Percentiles rank a stretch among this genome's conserved stretches.
Evolutionary conservation across 176 grass and related monocot genomes (phyloP).

Genomic region (Eremochloa ophiuroides): DNA sequence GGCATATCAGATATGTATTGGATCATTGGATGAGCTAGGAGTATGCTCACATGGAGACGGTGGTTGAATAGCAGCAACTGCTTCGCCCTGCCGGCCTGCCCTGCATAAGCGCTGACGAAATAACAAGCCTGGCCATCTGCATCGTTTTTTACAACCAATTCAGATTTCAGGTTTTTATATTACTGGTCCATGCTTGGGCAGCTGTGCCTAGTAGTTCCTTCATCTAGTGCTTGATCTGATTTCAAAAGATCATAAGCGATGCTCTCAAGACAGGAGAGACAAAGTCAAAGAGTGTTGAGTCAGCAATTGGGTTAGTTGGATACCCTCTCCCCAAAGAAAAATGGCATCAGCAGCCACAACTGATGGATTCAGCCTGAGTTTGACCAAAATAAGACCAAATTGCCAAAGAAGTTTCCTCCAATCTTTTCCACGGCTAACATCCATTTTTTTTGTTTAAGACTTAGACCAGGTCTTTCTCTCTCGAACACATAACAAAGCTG

Average conservation of each 20-base stretch:
- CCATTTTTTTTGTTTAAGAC: not conserved
- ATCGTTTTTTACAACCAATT: not conserved
- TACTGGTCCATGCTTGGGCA: not conserved
- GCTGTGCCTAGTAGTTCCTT: not conserved
- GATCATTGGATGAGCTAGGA: not conserved
- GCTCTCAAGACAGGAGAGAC: not conserved
- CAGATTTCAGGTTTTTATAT: not conserved
- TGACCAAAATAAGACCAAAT: not conserved
- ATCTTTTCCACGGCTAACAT: not conserved
- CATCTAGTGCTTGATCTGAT: not conserved
- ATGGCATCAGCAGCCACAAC: not conserved
- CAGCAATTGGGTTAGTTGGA: slow-evolving; percentile 2
- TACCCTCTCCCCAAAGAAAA: not conserved
- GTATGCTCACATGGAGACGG: slow-evolving; percentile 4
- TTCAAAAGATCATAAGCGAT: not conserved
- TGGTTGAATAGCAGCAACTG: not conserved
- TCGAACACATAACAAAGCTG: not conserved
- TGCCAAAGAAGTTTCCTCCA: not conserved
- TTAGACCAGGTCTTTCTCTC: not conserved
- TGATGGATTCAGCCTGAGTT: not conserved
- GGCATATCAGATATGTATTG: not conserved
- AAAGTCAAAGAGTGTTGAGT: slow-evolving; percentile 9
- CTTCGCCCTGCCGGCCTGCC: not conserved
- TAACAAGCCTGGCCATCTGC: not conserved
- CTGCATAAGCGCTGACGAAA: slow-evolving; percentile 28